These are phyloP conservation scores for Suillus luteus DNA, from an alignment of 768 basidiomycete genomes.

Conservation along the genomic window DNA sequence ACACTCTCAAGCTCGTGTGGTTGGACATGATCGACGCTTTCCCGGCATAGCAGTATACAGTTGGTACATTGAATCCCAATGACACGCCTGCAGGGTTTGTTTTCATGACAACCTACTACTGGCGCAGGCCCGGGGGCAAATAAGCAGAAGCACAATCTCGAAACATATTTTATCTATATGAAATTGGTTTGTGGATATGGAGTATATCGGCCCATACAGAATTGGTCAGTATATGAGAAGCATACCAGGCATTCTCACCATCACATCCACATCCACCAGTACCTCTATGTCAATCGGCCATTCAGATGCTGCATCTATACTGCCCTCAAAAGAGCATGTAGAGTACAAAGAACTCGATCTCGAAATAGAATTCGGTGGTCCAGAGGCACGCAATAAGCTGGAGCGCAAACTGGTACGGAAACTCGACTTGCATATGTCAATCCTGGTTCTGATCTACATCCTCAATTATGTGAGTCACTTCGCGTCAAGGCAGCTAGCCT, in stretches of 20 bases:
- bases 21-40: too few relatives aligned
- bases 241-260: neutral
- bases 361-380: constrained; percentile 50
- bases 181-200: too few relatives aligned
- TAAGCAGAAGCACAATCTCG: too few relatives aligned
- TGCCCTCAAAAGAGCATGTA: constrained; percentile 11
- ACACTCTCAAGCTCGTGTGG: too few relatives aligned
- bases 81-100: too few relatives aligned
- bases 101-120: too few relatives aligned
- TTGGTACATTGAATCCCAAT: too few relatives aligned
- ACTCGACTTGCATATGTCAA: constrained; percentile 56
- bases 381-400: constrained; percentile 45
- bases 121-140: too few relatives aligned
- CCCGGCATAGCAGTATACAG: too few relatives aligned
- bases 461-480: constrained; percentile 35
- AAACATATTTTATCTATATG: too few relatives aligned
- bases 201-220: too few relatives aligned
- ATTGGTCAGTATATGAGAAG: too few relatives aligned
- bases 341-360: constrained; percentile 12
- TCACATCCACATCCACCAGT: neutral
- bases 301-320: constrained; percentile 7
- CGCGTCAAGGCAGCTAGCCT: neutral
- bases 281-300: constrained; percentile 14
- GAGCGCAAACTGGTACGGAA: constrained; percentile 57
- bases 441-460: constrained; percentile 45